Base-by-base conservation (phyloP, 169 alveolate genomes). In the Cryptosporidium canis region DNA sequence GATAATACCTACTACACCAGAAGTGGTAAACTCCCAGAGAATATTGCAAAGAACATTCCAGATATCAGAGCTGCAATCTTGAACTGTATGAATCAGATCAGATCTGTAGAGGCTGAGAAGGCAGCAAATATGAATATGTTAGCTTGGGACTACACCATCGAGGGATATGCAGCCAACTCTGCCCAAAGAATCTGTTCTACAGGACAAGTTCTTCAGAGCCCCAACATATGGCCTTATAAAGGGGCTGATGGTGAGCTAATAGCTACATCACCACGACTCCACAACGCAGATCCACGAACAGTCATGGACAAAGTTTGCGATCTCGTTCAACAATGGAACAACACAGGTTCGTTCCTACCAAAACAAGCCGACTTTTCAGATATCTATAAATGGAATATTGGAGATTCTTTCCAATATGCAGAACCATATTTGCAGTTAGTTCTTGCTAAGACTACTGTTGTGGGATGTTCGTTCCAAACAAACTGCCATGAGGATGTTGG, bases 71-170 rank as follows among this genome's bases (percentile, higher is more conserved):
- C 77, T 39, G 24, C 77, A 11, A 77, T 77, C 31, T 45, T 77
- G 14, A 58, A 77, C 16, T 77, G 87, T 37, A 77, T 77, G 27
- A 77, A 77, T 43, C 70, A 55, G 14, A 43, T 77, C 37, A 56
- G 87, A 41, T 77, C 87, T 39, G 87, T 77, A 2, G 87, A 77
- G 39, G 87, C 66, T n/a, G 77, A 77, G 41, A 77, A 77, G 27
- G 87, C 87, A 11, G 87, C 87, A 63, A 31, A 77, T 58, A 77
- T 77, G 87, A 77, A 77, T 37, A 77, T 77, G 87, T 44, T 77
- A 5, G 87, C 72, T 41, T 77, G 87, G 87, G 87, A 77, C 47
- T 77, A 77, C 55, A 77, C 87, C 39, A 77, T 77, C n/a, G 87
- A 77, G 21, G 87, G 87, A 5, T 77, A 77, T 58, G 87, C 87